Percentiles rank a stretch among this genome's conserved stretches.
Conservation (phyloP, 768 basidiomycete genomes). For the Sutorius australiensis region DNA sequence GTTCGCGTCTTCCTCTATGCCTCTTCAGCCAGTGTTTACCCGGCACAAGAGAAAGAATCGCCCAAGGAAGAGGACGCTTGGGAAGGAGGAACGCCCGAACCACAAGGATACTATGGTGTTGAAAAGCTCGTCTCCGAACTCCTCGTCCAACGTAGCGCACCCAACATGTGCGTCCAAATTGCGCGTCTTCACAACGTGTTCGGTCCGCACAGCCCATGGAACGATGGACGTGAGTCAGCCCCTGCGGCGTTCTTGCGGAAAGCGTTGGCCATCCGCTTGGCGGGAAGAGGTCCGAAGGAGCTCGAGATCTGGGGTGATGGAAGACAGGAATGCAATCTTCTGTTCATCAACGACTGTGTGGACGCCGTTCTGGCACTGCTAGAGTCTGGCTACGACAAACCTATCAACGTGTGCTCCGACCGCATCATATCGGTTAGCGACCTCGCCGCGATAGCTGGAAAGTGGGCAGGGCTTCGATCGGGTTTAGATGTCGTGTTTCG, state of each 20-base stretch:
- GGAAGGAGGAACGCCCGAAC: conserved; percentile 34
- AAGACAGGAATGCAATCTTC: conserved; percentile 49
- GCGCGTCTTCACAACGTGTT: conserved; percentile 59
- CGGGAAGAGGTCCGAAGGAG: conserved; percentile 1
- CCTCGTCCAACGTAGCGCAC: conserved; percentile 34
- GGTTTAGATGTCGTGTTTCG: conserved; percentile 26
- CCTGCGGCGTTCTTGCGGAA: conserved; percentile 57
- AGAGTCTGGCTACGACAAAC: conserved; percentile 30
- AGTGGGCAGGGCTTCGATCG: conserved; percentile 28
- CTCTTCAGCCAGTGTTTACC: conserved; percentile 60
- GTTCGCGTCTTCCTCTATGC: conserved; percentile 50
- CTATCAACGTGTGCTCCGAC: conserved; percentile 54
- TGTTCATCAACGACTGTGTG: conserved; percentile 53
- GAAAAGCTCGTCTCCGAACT: conserved; percentile 54
- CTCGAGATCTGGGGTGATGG: conserved; percentile 62
- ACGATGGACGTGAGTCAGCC: conserved; percentile 53
- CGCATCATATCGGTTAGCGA: conserved; percentile 38
- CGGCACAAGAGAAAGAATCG: conserved; percentile 40
- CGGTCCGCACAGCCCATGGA: conserved; percentile 53
- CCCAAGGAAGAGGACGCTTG: conserved; percentile 47
- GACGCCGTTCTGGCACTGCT: conserved; percentile 47
- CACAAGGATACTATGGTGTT: conserved; percentile 57
- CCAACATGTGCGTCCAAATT: conserved; percentile 39
- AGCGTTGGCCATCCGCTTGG: conserved; percentile 34
- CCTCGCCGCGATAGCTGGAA: conserved; percentile 41